Evolutionary conservation across 164 flowering plant species (phyloP).

Genomic region (Dillenia turbinata): DNA sequence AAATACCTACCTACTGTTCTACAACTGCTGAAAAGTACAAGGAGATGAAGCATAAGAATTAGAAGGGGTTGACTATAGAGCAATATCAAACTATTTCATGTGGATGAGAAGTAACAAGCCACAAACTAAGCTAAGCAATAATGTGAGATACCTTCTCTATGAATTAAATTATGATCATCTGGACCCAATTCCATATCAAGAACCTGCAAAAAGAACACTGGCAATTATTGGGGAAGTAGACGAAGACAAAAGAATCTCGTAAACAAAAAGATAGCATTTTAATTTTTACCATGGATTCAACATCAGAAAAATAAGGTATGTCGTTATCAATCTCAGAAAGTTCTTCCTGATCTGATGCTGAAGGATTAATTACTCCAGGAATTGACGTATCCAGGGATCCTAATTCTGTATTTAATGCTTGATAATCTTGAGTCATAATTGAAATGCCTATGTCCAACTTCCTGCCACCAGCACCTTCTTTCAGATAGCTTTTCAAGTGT

Average conservation of each 20-base stretch:
- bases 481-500: constrained; percentile 15
- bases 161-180: constrained; percentile 40
- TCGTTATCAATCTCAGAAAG: constrained; percentile 55
- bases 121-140: background rate
- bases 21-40: too few species aligned
- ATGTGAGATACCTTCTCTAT: constrained; percentile 45
- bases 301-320: constrained; percentile 75
- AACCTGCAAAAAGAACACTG: constrained; percentile 40
- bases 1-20: too few species aligned
- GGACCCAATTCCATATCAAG: constrained; percentile 90
- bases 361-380: constrained; percentile 19
- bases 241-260: constrained; percentile 6
- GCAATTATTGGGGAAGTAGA: constrained; percentile 4
- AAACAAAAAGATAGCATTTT: background rate
- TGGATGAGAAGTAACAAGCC: too few species aligned
- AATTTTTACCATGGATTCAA: constrained; percentile 77
- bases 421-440: constrained; percentile 13
- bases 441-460: constrained; percentile 26
- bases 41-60: too few species aligned
- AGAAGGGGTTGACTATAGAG: too few species aligned
- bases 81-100: too few species aligned
- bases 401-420: constrained; percentile 19
- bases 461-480: constrained; percentile 11
- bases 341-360: constrained; percentile 45
- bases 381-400: constrained; percentile 19